Percentiles rank a stretch among this genome's conserved stretches.
phyloP scores from a whole-genome alignment of 805 yeast species.

The Yamadazyma akitaensis region DNA sequence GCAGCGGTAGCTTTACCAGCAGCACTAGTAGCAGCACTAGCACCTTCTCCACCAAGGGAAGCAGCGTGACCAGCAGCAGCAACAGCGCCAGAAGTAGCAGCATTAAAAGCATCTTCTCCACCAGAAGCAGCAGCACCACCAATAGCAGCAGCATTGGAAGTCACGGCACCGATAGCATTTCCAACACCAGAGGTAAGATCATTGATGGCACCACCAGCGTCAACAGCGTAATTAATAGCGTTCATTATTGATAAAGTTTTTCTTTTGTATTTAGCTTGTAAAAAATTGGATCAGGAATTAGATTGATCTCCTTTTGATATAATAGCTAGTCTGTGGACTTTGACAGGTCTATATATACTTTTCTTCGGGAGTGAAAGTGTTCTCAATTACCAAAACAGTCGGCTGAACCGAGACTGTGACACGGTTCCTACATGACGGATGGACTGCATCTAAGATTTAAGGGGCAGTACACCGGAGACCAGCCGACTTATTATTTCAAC shows the following conservation, averaged over 20 bases:
- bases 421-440: background rate
- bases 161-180: conserved; percentile 10
- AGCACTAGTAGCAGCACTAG: conserved; percentile 13
- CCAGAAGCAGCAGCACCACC: conserved; percentile 10
- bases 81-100: conserved; percentile 11
- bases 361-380: conserved; percentile 7
- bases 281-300: background rate
- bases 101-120: conserved; percentile 1
- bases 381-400: conserved; percentile 11
- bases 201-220: conserved; percentile 4
- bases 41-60: conserved; percentile 14
- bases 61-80: conserved; percentile 14
- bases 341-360: background rate
- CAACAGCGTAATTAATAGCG: conserved; percentile 31
- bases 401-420: conserved; percentile 8
- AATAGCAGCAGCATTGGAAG: conserved; percentile 4
- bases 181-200: conserved; percentile 6
- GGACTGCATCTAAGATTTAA: background rate
- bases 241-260: conserved; percentile 14
- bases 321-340: background rate
- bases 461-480: conserved; percentile 2
- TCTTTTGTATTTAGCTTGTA: background rate
- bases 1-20: conserved; percentile 15
- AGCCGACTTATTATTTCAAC: background rate
- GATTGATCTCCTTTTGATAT: background rate